Conservation (phyloP, 1,139 yeast genomes). For the Candida sojae region DNA sequence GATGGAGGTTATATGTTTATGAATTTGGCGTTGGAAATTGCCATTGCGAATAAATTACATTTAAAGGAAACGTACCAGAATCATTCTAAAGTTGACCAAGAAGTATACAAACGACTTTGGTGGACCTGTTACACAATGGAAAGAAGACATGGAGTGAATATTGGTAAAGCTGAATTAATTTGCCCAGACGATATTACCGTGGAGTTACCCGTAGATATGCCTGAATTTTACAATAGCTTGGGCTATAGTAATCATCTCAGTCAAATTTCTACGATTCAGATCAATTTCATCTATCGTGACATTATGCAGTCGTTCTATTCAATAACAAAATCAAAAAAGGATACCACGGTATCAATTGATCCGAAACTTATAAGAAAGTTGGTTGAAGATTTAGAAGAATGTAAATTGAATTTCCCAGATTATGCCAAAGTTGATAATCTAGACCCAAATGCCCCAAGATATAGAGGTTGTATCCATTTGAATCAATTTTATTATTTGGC, state of each 20-base stretch:
- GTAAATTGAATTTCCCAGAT: slow-evolving; percentile 15
- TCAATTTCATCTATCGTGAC: slow-evolving; percentile 17
- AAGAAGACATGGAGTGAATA: slow-evolving; percentile 18
- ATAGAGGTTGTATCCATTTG: slow-evolving; percentile 18
- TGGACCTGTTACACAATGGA: slow-evolving; percentile 22
- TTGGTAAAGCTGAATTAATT: slow-evolving; percentile 17
- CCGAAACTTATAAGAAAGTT: slow-evolving; percentile 16
- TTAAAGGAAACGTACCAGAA: slow-evolving; percentile 12
- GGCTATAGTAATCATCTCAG: slow-evolving; percentile 18
- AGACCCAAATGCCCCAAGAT: slow-evolving; percentile 11
- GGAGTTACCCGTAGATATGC: slow-evolving; percentile 14
- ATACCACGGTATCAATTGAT: slow-evolving; percentile 13
- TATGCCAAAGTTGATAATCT: slow-evolving; percentile 13
- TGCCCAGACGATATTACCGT: slow-evolving; percentile 16
- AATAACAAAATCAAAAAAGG: slow-evolving; percentile 8
- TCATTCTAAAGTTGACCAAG: slow-evolving; percentile 12
- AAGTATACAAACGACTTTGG: slow-evolving; percentile 18
- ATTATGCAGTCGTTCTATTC: slow-evolving; percentile 15
- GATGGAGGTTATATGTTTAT: slow-evolving; percentile 20
- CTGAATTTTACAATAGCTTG: slow-evolving; percentile 13
- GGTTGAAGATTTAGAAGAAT: slow-evolving; percentile 15
- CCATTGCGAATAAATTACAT: slow-evolving; percentile 17
- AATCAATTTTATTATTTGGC: slow-evolving; percentile 18
- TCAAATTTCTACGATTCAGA: slow-evolving; percentile 16
- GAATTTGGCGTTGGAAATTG: slow-evolving; percentile 19